phyloP scores from a whole-genome alignment of 768 basidiomycete genomes.

The Boletus sp. region DNA sequence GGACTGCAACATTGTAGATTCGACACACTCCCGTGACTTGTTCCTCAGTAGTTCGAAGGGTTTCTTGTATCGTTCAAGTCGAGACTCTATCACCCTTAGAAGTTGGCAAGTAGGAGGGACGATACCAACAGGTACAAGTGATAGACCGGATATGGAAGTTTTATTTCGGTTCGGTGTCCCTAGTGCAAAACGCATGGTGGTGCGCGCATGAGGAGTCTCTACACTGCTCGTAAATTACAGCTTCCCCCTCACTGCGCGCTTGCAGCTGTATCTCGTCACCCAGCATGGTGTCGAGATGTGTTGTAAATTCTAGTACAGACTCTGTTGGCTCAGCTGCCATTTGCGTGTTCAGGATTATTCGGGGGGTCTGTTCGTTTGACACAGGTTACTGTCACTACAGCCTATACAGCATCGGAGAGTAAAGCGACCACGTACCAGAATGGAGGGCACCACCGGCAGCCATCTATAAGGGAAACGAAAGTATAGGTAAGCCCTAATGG shows the following conservation, averaged over 20 bases:
- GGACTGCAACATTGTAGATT: not conserved
- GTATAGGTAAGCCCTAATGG: not conserved
- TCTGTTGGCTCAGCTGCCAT: slow-evolving; percentile 7
- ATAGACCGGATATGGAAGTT: not conserved
- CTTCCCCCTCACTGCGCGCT: not conserved
- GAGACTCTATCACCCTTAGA: not conserved
- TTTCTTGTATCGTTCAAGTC: not conserved
- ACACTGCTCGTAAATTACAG: not conserved
- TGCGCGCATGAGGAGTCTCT: not conserved
- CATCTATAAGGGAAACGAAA: slow-evolving; percentile 6
- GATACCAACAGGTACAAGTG: not conserved
- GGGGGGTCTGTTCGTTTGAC: slow-evolving; percentile 13
- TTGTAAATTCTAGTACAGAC: slow-evolving; percentile 11
- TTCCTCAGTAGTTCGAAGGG: not conserved
- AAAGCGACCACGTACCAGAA: slow-evolving; percentile 10
- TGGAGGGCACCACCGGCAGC: slow-evolving; percentile 4
- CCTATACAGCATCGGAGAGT: not conserved
- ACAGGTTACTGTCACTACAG: not conserved
- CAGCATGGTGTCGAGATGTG: not conserved
- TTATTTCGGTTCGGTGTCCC: not conserved
- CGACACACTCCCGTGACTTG: not conserved
- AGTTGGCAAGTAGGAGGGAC: not conserved
- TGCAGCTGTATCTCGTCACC: not conserved
- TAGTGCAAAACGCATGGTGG: not conserved
- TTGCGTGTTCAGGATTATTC: slow-evolving; percentile 20